phyloP scores from a whole-genome alignment of 257 asterid species.

The Salvia hispanica region DNA sequence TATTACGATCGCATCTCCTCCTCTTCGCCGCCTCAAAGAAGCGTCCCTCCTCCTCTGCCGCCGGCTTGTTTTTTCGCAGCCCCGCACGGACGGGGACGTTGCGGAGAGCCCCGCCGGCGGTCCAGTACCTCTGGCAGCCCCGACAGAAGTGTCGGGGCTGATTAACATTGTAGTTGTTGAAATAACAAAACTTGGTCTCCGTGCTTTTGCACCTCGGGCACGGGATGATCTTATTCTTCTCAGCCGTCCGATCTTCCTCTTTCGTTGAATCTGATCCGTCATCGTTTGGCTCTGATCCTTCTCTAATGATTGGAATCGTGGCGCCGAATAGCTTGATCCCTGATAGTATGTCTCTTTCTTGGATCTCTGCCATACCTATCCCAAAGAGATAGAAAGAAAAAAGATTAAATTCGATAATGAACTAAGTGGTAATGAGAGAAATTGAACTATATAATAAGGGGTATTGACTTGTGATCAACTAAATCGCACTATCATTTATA shows the following conservation, averaged over 20 bases:
- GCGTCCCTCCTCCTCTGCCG: slow-evolving; percentile 48
- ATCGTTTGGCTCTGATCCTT: slow-evolving; percentile 36
- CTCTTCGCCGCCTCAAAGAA: slow-evolving; percentile 60
- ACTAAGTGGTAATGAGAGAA: no score
- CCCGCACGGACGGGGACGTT: slow-evolving; percentile 95
- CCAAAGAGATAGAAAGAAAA: no score
- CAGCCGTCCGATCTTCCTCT: slow-evolving; percentile 30
- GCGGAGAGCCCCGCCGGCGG: slow-evolving; percentile 92
- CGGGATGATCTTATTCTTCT: slow-evolving; percentile 71
- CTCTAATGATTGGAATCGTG: slow-evolving; percentile 47
- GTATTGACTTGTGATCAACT: no score
- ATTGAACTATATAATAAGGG: no score
- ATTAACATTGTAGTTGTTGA: slow-evolving; percentile 90
- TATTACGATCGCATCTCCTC: slow-evolving; percentile 59
- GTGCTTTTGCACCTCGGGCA: slow-evolving; percentile 97
- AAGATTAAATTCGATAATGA: no score
- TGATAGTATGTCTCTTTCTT: slow-evolving; percentile 42
- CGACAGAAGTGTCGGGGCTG: slow-evolving; percentile 93
- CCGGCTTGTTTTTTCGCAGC: slow-evolving; percentile 77
- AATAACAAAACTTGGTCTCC: slow-evolving; percentile 94
- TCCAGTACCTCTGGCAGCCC: slow-evolving; percentile 92
- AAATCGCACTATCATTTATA: no score
- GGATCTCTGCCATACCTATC: slow-evolving; percentile 57
- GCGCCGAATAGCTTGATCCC: slow-evolving; percentile 83
- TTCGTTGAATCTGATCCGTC: no score